Conservation (phyloP, 176 grass and related monocot genomes). For the Carex parvula region DNA sequence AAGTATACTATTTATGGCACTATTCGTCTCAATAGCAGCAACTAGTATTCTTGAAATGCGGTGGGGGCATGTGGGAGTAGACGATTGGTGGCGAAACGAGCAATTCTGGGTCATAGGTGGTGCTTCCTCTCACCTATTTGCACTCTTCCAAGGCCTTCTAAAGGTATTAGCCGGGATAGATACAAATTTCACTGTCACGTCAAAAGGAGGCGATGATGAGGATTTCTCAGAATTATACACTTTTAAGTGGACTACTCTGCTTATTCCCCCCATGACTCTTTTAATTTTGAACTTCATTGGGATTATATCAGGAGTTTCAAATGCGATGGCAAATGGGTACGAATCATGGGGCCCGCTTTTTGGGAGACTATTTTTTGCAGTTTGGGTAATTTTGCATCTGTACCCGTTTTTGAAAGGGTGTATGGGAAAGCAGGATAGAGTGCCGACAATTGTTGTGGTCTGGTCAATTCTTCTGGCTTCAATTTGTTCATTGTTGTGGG, state of each 20-base stretch:
- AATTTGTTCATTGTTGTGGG: constrained; percentile 44
- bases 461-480: constrained; percentile 48
- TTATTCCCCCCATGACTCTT: constrained; percentile 45
- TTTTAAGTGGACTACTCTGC: constrained; percentile 45
- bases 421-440: constrained; percentile 48
- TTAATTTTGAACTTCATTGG: constrained; percentile 42
- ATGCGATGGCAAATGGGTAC: constrained; percentile 35
- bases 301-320: constrained; percentile 36
- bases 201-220: constrained; percentile 45
- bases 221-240: constrained; percentile 46
- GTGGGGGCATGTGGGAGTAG: constrained; percentile 40
- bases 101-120: constrained; percentile 52
- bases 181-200: constrained; percentile 50
- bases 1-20: constrained; percentile 41
- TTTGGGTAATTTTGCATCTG: constrained; percentile 47
- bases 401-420: constrained; percentile 53
- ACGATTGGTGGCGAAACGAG: constrained; percentile 52
- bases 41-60: constrained; percentile 47
- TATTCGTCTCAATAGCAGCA: constrained; percentile 41
- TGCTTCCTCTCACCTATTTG: constrained; percentile 42
- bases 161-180: constrained; percentile 41
- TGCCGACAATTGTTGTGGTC: constrained; percentile 41
- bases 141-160: constrained; percentile 42
- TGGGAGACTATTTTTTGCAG: constrained; percentile 41
- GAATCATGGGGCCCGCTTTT: constrained; percentile 45